Percentiles rank a stretch among this genome's conserved stretches.
These are phyloP conservation scores for Nothophytophthora sp. DNA, from an alignment of 352 stramenopile species.

Conservation along the genomic window DNA sequence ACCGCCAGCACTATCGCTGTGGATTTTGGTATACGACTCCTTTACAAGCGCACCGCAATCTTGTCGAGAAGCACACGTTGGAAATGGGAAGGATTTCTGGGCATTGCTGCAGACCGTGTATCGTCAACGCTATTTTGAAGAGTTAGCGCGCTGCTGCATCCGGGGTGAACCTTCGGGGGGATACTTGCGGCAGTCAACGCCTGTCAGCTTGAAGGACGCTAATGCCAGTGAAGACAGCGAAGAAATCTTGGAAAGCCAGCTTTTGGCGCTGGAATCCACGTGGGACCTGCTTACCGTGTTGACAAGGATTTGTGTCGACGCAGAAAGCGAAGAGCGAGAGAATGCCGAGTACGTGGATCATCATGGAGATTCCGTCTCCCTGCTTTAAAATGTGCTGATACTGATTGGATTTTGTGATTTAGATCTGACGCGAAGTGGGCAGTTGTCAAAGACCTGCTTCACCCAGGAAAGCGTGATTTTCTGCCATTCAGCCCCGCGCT, in stretches of 20 bases:
- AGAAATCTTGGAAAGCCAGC: constrained; percentile 24
- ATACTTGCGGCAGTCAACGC: neutral
- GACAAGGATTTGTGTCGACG: constrained; percentile 1
- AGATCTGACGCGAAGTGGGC: constrained; percentile 47
- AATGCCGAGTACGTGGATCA: no score
- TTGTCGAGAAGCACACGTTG: constrained; percentile 16
- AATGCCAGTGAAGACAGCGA: constrained; percentile 9
- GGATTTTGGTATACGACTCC: constrained; percentile 52
- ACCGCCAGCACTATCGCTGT: constrained; percentile 57
- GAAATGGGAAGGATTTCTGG: constrained; percentile 52
- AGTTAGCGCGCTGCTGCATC: constrained; percentile 5
- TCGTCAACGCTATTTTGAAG: constrained; percentile 12
- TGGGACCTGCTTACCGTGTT: constrained; percentile 26
- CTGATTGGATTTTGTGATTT: neutral
- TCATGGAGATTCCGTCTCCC: neutral
- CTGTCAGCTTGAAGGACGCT: neutral
- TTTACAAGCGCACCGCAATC: constrained; percentile 24
- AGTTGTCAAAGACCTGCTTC: constrained; percentile 45
- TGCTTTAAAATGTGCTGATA: neutral
- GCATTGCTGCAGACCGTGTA: constrained; percentile 33
- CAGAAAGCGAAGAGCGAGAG: neutral
- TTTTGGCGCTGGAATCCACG: constrained; percentile 27
- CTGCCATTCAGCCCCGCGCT: constrained; percentile 31
- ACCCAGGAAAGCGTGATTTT: constrained; percentile 33
- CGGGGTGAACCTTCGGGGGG: constrained; percentile 1